Conservation (phyloP, 1,139 yeast genomes). For the Geotrichum citri-aurantii region DNA sequence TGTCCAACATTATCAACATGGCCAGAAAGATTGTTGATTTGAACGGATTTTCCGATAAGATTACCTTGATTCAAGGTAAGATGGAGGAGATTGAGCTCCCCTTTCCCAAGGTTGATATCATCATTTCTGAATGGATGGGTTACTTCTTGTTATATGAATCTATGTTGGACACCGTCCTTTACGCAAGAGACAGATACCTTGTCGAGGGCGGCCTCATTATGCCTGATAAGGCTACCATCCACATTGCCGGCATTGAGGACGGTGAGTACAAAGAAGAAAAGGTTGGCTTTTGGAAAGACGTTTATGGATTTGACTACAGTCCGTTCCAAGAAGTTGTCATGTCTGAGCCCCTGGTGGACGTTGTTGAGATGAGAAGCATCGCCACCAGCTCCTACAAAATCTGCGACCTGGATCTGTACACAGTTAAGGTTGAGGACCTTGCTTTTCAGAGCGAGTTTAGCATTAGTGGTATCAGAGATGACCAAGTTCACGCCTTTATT, state of each 20-base stretch:
- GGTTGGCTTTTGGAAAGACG: slow-evolving; percentile 93
- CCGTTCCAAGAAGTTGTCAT: slow-evolving; percentile 67
- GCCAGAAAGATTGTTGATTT: slow-evolving; percentile 78
- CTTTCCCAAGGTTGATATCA: slow-evolving; percentile 74
- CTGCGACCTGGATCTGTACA: slow-evolving; percentile 82
- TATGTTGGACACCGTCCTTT: slow-evolving; percentile 93
- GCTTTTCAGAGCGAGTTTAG: slow-evolving; percentile 65
- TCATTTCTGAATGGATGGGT: slow-evolving; percentile 99
- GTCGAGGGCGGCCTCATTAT: slow-evolving; percentile 83
- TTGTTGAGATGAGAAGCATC: slow-evolving; percentile 76
- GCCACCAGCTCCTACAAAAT: slow-evolving; percentile 64
- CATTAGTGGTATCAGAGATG: slow-evolving; percentile 70
- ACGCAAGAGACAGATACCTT: slow-evolving; percentile 89
- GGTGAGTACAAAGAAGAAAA: slow-evolving; percentile 90
- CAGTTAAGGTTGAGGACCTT: slow-evolving; percentile 76
- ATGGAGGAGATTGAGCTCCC: slow-evolving; percentile 91
- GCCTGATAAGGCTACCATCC: slow-evolving; percentile 92
- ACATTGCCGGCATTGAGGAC: slow-evolving; percentile 91
- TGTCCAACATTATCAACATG: slow-evolving; percentile 93
- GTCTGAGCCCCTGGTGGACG: slow-evolving; percentile 92
- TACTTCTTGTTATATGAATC: slow-evolving; percentile 92
- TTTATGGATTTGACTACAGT: slow-evolving; percentile 91
- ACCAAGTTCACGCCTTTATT: slow-evolving; percentile 79
- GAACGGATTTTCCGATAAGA: slow-evolving; percentile 82
- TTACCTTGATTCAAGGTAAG: slow-evolving; percentile 87